Conservation (phyloP, 139 green algal genomes). For the Edaphochlamys debaryana region DNA sequence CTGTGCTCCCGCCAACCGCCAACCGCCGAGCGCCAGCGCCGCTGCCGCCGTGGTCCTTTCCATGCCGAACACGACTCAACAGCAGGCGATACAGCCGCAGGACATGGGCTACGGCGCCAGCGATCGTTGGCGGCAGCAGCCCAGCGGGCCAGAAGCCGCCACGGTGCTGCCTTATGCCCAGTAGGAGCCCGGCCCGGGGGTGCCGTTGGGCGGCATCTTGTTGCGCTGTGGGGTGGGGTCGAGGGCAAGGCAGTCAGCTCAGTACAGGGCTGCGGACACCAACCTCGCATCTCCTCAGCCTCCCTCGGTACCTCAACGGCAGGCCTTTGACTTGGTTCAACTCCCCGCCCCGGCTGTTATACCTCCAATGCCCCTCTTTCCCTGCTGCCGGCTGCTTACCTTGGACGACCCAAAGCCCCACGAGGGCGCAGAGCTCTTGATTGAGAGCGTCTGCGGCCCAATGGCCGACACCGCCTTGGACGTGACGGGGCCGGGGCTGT, state of each 20-base stretch:
- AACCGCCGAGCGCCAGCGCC: no score
- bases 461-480: slow-evolving; percentile 46
- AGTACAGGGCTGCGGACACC: not conserved
- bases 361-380: not conserved
- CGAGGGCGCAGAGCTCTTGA: slow-evolving; percentile 61
- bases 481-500: slow-evolving; percentile 64
- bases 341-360: not conserved
- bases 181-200: slow-evolving; percentile 58
- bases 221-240: not conserved
- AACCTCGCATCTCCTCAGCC: no score
- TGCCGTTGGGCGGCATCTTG: slow-evolving; percentile 31
- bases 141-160: no score
- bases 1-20: no score
- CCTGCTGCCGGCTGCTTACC: slow-evolving; percentile 13
- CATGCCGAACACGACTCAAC: no score
- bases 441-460: slow-evolving; percentile 60
- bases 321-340: not conserved
- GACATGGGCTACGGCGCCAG: no score
- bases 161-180: slow-evolving; percentile 37
- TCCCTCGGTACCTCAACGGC: no score
- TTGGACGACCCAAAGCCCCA: slow-evolving; percentile 72
- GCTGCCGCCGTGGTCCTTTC: no score
- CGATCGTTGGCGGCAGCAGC: no score
- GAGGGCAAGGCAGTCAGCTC: not conserved
- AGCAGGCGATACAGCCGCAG: no score